Conservation (phyloP, 225 moss, liverwort and hornwort genomes). For the Pleurozium schreberi region DNA sequence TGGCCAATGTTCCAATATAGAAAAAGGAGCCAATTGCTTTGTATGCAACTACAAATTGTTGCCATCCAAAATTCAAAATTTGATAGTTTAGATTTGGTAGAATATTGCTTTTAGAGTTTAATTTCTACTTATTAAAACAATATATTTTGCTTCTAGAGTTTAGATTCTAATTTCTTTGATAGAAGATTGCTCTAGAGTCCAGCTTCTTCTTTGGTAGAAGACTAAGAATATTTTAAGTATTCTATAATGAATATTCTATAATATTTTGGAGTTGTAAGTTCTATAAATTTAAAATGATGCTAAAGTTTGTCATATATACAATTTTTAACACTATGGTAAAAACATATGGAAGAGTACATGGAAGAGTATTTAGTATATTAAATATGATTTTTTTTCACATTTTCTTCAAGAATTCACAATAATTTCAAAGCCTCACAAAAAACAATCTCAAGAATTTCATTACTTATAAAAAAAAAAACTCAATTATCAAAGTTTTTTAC, state of each 20-base stretch:
- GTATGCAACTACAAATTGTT: neutral
- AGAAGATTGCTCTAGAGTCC: too few species aligned
- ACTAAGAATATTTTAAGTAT: too few species aligned
- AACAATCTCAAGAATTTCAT: neutral
- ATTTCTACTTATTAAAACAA: neutral
- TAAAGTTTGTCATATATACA: neutral
- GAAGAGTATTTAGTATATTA: neutral
- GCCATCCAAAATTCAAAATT: neutral
- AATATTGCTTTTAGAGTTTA: neutral
- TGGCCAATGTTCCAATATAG: neutral
- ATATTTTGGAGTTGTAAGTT: neutral
- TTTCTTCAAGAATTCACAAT: neutral
- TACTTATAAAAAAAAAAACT: neutral
- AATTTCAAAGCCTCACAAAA: neutral
- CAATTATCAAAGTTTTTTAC: neutral
- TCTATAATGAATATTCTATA: neutral
- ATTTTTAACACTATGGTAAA: neutral
- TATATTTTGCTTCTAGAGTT: neutral
- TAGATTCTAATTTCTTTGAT: neutral
- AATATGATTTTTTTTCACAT: neutral
- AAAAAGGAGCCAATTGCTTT: neutral
- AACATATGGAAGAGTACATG: neutral
- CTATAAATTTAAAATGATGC: neutral
- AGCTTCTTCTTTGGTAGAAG: neutral
- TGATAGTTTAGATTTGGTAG: neutral